Conservation (phyloP, 257 asterid genomes). For the Plectranthus barbatus region DNA sequence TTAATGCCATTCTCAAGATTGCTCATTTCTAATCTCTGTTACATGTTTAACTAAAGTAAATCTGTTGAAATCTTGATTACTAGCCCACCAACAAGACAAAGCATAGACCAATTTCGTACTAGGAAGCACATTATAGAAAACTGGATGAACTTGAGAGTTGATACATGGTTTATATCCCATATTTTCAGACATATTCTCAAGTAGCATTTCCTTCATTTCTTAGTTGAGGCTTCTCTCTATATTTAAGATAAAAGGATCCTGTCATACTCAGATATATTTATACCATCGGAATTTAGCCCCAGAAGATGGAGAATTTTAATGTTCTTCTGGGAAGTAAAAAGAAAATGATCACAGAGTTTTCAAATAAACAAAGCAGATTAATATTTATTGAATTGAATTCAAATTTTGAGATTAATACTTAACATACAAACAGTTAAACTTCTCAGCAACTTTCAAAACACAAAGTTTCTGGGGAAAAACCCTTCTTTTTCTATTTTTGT, state of each 20-base stretch:
- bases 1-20: not conserved
- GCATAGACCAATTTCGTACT: not conserved
- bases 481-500: not conserved
- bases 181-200: not conserved
- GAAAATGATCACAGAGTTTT: not conserved
- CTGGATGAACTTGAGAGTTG: not conserved
- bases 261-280: too few species aligned
- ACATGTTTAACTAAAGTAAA: not conserved
- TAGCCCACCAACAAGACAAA: not conserved
- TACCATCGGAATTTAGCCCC: not conserved
- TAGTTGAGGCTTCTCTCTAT: too few species aligned
- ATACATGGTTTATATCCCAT: not conserved
- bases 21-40: not conserved
- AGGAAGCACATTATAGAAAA: not conserved
- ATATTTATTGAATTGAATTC: not conserved
- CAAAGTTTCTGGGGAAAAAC: not conserved
- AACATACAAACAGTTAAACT: not conserved
- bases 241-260: too few species aligned
- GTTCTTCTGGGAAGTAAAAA: not conserved
- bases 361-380: not conserved
- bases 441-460: not conserved
- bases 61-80: not conserved
- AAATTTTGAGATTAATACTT: not conserved
- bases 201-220: not conserved
- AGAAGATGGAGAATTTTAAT: not conserved